A percentile compares a stretch with the other conserved stretches of the same genome.
Conservation (phyloP, 495 filamentous ascomycete genomes). For the Penicillium atrosanguineum region DNA sequence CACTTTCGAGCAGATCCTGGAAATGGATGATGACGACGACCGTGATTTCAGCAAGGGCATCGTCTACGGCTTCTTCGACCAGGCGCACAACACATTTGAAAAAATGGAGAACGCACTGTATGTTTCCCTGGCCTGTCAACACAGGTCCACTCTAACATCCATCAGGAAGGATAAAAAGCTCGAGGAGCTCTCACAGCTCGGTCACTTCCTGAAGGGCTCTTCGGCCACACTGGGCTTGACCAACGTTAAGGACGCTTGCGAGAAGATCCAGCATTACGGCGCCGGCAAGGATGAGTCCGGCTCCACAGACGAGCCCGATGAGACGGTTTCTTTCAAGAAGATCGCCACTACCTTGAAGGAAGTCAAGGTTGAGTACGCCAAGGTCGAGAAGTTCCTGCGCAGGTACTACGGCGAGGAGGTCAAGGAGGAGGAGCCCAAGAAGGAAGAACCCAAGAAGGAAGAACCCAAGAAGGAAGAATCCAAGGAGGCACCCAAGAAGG, state of each 20-base stretch:
- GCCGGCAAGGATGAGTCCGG: constrained; percentile 75
- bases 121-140: constrained; percentile 30
- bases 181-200: constrained; percentile 69
- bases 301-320: constrained; percentile 56
- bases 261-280: constrained; percentile 94
- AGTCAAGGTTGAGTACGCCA: constrained; percentile 74
- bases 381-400: constrained; percentile 68
- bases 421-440: constrained; percentile 12
- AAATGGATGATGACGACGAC: constrained; percentile 90
- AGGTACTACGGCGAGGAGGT: constrained; percentile 62
- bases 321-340: constrained; percentile 60
- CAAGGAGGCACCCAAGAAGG: background rate
- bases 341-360: constrained; percentile 67
- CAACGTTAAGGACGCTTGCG: constrained; percentile 90
- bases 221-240: constrained; percentile 90
- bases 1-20: constrained; percentile 92
- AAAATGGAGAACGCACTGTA: constrained; percentile 85
- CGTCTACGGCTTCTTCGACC: constrained; percentile 88
- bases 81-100: constrained; percentile 79
- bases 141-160: constrained; percentile 4
- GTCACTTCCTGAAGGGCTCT: constrained; percentile 98
- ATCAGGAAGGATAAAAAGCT: constrained; percentile 64
- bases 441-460: constrained; percentile 10
- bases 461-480: constrained; percentile 7
- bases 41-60: constrained; percentile 79